phyloP scores from a whole-genome alignment of 208 protist species.

The Porcisia hertigi region DNA sequence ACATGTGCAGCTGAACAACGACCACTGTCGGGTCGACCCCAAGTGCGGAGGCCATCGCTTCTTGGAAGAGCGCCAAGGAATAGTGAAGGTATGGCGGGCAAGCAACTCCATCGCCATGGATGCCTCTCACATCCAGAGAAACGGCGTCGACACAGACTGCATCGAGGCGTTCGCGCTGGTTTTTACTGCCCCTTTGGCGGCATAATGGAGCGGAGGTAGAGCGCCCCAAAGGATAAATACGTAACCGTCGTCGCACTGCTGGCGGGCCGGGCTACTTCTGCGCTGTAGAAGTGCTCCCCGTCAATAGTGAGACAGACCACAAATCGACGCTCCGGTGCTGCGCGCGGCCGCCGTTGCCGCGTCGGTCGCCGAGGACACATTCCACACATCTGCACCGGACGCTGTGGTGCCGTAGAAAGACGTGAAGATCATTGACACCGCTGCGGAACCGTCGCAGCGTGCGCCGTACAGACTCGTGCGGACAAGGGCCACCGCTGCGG shows the following conservation, averaged over 20 bases:
- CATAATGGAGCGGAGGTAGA: slow-evolving; percentile 15
- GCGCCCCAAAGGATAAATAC: slow-evolving; percentile 14
- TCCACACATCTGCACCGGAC: background rate
- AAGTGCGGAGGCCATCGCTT: slow-evolving; percentile 20
- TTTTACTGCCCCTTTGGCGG: background rate
- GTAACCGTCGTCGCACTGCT: slow-evolving; percentile 4
- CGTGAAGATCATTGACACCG: slow-evolving; percentile 15
- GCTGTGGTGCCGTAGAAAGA: background rate
- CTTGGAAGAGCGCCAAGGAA: slow-evolving; percentile 36
- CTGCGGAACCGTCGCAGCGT: slow-evolving; percentile 37
- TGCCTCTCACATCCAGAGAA: slow-evolving; percentile 30
- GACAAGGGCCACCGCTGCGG: slow-evolving; percentile 55
- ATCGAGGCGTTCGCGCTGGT: background rate
- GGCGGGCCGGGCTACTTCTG: slow-evolving; percentile 36
- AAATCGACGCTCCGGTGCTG: slow-evolving; percentile 36
- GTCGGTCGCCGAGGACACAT: background rate
- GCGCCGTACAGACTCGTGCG: slow-evolving; percentile 47
- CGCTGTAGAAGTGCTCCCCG: slow-evolving; percentile 66
- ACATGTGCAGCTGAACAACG: slow-evolving; percentile 28
- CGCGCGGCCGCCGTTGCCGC: slow-evolving; percentile 19
- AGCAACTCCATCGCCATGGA: slow-evolving; percentile 33
- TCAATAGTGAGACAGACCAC: slow-evolving; percentile 64
- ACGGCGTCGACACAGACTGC: background rate
- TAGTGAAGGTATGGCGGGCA: slow-evolving; percentile 16
- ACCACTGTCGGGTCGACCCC: slow-evolving; percentile 37